phyloP scores from a whole-genome alignment of 176 grass and related monocot species.

The sorghum (Sorghum bicolor) region DNA sequence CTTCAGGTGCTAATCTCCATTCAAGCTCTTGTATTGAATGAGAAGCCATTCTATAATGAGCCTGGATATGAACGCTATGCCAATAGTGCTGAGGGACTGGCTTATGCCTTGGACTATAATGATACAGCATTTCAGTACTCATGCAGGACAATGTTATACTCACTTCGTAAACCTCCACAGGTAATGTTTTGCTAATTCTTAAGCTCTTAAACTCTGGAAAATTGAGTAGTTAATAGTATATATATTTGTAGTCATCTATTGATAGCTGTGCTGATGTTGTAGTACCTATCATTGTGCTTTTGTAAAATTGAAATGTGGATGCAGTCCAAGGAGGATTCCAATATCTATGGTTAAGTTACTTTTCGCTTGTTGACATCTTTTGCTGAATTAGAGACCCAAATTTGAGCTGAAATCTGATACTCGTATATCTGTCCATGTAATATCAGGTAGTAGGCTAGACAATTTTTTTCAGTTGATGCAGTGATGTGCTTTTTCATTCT shows the following conservation, averaged over 20 bases:
- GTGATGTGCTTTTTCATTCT: not conserved
- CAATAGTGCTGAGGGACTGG: constrained; percentile 42
- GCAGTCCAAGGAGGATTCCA: not conserved
- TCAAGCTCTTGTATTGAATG: constrained; percentile 92
- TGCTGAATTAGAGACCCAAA: not conserved
- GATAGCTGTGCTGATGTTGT: not conserved
- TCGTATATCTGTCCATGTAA: not conserved
- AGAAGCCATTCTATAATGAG: constrained; percentile 93
- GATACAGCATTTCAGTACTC: constrained; percentile 61
- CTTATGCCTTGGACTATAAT: constrained; percentile 50
- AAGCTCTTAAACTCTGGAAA: not conserved
- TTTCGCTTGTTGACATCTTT: not conserved
- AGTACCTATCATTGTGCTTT: not conserved
- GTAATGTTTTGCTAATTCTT: constrained; percentile 42
- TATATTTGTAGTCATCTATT: not conserved
- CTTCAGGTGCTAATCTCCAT: constrained; percentile 87
- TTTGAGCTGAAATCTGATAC: not conserved
- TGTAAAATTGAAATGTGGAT: not conserved
- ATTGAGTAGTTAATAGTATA: not conserved
- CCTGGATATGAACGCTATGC: constrained; percentile 54
- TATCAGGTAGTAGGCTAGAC: not conserved
- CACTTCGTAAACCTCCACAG: constrained; percentile 66
- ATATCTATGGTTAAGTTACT: not conserved
- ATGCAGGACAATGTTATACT: constrained; percentile 91
- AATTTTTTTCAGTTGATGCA: not conserved